phyloP scores from a whole-genome alignment of 2,329 filamentous ascomycete species.

The Phaeophleospora eucalypticola region DNA sequence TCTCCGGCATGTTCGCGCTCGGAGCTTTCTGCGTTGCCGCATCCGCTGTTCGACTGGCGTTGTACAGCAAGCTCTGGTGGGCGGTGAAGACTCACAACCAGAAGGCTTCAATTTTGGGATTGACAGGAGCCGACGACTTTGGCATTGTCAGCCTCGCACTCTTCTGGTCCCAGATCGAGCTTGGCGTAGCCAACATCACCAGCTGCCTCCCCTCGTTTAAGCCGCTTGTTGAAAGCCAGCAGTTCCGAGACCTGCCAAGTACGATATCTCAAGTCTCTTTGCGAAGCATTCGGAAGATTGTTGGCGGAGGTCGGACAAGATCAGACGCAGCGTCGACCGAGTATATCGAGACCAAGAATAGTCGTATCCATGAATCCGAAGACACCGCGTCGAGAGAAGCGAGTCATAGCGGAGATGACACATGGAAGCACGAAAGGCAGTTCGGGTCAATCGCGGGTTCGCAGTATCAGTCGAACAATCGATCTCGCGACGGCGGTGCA shows the following conservation, averaged over 20 bases:
- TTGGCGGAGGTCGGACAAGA: not conserved
- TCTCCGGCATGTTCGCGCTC: no score
- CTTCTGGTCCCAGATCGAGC: slow-evolving; percentile 3
- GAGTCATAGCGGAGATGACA: no score
- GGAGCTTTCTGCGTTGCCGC: no score
- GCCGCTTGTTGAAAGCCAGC: not conserved
- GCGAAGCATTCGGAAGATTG: not conserved
- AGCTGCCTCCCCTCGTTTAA: slow-evolving; percentile 1
- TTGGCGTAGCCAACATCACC: slow-evolving; percentile 1
- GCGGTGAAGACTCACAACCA: not conserved
- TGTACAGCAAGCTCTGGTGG: slow-evolving; percentile 2
- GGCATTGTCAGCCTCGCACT: slow-evolving; percentile 1
- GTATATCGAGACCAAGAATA: no score
- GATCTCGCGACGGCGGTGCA: no score
- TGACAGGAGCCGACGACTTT: not conserved
- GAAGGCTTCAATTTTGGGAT: not conserved
- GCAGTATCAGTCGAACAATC: no score
- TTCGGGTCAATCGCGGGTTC: no score
- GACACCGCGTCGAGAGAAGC: no score
- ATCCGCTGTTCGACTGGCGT: not conserved
- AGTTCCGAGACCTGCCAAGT: slow-evolving; percentile 1
- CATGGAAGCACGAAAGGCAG: no score
- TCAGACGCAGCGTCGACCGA: not conserved
- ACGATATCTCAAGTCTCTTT: not conserved
- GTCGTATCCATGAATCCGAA: no score